Evolutionary conservation across 2,329 filamentous ascomycete genomes (phyloP), one percentile per base, ranked within the genome.

Genomic region (Hymenoscyphus repandus): DNA sequence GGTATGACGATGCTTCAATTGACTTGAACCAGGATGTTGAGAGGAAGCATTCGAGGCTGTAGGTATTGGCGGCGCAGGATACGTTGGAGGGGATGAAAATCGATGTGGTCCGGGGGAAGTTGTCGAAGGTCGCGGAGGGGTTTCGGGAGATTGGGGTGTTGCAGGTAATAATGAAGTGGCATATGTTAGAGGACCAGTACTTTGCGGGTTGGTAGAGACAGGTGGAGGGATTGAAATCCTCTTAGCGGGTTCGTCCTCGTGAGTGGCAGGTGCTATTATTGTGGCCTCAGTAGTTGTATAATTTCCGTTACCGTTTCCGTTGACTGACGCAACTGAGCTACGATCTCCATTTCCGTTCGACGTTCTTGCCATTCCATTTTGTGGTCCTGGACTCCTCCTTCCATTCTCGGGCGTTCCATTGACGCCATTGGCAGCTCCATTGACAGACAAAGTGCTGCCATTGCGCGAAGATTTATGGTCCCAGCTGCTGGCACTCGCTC

Each of bases 1-100:
- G 0, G 90, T 96, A 70, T 96, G 87, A 58, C 91, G 83, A 54
- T 96, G 89, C 67, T 86, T 86, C 44, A 92, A 72, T 49, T 80
- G 78, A 17, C 78, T 70, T 31, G 74, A 72, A 12, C 75, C 74
- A 7, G 80, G 73, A 36, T 83, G 76, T 40, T 51, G 56, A 17
- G 50, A 46, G 13, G 62, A 61, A 32, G 38, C 57, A 11, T 57
- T 45, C 12, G 61, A 58, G n/a, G 75, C 67, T 51, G 76, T 70
- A 2, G 69, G 66, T 32, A 71, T 71, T n/a, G 79, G 77, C 1
- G 76, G 70, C 11, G 76, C 45, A 72, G 30, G 70, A 60, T 82
- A 80, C 62, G 79, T 63, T 45, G 84, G 75, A 9, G 86, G 83
- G 2, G 83, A 83, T 4, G 85, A 86, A 58, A 83, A 82, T 63